Base-by-base conservation (phyloP, 2,329 filamentous ascomycete species). In the Epichloe coenophiala region DNA sequence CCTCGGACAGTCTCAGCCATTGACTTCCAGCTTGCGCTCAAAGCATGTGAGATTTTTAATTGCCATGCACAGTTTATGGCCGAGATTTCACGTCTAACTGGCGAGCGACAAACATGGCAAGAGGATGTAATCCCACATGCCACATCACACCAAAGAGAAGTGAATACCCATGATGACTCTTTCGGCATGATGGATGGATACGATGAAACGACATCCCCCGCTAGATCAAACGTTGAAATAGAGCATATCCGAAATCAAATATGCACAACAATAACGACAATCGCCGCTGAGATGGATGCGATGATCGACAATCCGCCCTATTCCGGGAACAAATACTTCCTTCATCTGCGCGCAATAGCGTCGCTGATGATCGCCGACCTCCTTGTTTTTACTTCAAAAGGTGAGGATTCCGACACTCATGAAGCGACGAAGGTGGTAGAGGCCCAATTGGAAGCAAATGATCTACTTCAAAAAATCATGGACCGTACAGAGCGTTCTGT, bases 21-120 rank as follows among this genome's bases (percentile, higher is more conserved):
- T 38, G 81, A 88, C 54, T 95, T 96, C 63, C 90, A 88, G 68
- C 82, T 86, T 13, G 84, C 85, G 13, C 77, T 95, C 69, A 83
- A 91, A 58, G 81, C 81, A 46, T 77, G 88, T 44, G 91, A 93
- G 78, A 77, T 95, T 48, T 90, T 88, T 63, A 80, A 85, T 54
- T 72, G 82, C 1, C 78, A 86, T 60, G 72, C 78, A 45, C 81
- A 81, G 69, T 76, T 76, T 60, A 68, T 64, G 50, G 61, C 62
- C 47, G 74, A 66, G 11, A 60, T 76, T 38, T 63, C 69, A 49
- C 63, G 60, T 11, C 56, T 74, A 11, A 57, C 63, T 15, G 52
- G 48, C 41, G 54, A 50, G 12, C 50, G 47, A n/a, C 51, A 51
- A 19, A 33, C 11, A 2, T 38, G n/a, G 27, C 45, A 23, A 21